These are phyloP conservation scores for Ceratocystis cubensis DNA, from an alignment of 2,329 filamentous ascomycete species.

Conservation along the genomic window DNA sequence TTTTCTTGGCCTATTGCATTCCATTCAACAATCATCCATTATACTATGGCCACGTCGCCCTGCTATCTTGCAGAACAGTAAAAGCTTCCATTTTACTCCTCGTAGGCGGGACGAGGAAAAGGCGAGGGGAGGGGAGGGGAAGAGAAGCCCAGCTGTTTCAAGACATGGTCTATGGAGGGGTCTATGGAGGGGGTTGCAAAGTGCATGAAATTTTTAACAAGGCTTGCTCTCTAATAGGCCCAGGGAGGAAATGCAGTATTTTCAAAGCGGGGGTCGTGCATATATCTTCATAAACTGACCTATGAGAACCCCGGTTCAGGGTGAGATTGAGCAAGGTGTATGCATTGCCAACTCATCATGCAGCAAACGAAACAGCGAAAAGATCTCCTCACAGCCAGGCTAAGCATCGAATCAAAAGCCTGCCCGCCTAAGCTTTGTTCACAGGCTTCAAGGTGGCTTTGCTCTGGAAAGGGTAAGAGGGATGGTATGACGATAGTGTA, in stretches of 20 bases:
- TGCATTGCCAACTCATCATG: slow-evolving; percentile 22
- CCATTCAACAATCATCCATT: neutral
- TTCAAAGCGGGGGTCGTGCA: slow-evolving; percentile 18
- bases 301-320: slow-evolving; percentile 20
- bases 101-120: neutral
- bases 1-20: neutral
- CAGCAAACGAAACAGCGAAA: slow-evolving; percentile 17
- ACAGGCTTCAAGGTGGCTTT: slow-evolving; percentile 1
- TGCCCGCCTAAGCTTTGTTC: slow-evolving; percentile 15
- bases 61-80: neutral
- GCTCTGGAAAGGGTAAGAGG: neutral
- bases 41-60: slow-evolving; percentile 8
- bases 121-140: too few species aligned
- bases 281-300: slow-evolving; percentile 10
- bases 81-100: neutral
- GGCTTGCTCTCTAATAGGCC: slow-evolving; percentile 20
- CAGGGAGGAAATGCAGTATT: slow-evolving; percentile 5
- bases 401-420: slow-evolving; percentile 14
- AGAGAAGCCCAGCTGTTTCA: neutral
- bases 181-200: slow-evolving; percentile 10
- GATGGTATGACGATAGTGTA: neutral
- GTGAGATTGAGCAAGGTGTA: slow-evolving; percentile 19
- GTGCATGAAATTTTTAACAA: slow-evolving; percentile 14
- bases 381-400: neutral
- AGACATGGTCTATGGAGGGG: slow-evolving; percentile 10